Evolutionary conservation across 306 rosid species (phyloP).

Genomic region (Carpinus fangiana): DNA sequence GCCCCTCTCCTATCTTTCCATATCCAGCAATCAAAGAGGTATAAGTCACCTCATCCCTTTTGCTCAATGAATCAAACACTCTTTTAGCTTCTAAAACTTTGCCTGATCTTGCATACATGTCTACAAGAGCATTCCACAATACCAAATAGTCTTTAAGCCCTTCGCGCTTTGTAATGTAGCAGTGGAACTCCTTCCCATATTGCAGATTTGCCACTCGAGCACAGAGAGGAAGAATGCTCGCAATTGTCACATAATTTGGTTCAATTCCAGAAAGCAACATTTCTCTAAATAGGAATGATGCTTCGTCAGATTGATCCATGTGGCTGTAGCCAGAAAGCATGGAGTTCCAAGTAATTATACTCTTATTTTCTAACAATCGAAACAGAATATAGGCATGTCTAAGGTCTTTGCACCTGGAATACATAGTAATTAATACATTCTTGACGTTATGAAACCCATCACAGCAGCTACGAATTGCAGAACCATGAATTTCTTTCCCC

Average conservation of each 20-base stretch:
- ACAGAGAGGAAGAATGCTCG: constrained; percentile 85
- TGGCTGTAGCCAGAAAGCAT: constrained; percentile 78
- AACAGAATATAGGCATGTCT: constrained; percentile 60
- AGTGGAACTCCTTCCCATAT: constrained; percentile 87
- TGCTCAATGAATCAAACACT: constrained; percentile 67
- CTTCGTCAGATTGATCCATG: constrained; percentile 70
- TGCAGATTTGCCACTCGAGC: constrained; percentile 85
- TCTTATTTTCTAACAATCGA: constrained; percentile 44
- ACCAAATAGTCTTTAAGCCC: constrained; percentile 49
- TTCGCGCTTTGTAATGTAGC: constrained; percentile 63
- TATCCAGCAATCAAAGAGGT: constrained; percentile 85
- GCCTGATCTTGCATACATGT: constrained; percentile 90
- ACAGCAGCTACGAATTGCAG: constrained; percentile 48
- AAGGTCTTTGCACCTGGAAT: constrained; percentile 80
- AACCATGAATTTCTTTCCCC: constrained; percentile 87
- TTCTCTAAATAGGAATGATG: constrained; percentile 68
- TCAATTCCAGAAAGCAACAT: constrained; percentile 54
- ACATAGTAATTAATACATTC: constrained; percentile 85
- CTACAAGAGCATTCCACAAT: constrained; percentile 80
- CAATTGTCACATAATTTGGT: constrained; percentile 80
- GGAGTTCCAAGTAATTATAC: constrained; percentile 74
- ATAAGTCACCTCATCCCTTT: constrained; percentile 76
- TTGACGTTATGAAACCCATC: constrained; percentile 49
- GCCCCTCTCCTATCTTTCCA: constrained; percentile 82
- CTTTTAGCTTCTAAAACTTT: constrained; percentile 66